Percentiles rank a stretch among this genome's conserved stretches.
These are phyloP conservation scores for Beauveria brongniartii DNA, from an alignment of 2,329 filamentous ascomycete genomes.

Conservation along the genomic window DNA sequence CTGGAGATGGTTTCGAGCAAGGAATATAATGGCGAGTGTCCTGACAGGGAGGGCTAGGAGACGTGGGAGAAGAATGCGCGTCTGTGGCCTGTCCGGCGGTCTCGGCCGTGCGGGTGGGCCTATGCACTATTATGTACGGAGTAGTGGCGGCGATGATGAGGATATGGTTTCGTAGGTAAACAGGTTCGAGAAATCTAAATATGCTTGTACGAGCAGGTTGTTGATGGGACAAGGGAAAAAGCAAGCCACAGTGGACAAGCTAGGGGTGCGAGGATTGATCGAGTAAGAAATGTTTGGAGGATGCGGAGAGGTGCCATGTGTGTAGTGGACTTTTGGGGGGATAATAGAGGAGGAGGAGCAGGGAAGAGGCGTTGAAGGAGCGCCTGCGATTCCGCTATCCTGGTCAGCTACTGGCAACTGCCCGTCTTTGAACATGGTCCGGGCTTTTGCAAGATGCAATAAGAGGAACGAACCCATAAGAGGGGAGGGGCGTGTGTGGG, in stretches of 20 bases:
- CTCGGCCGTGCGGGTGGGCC: slow-evolving; percentile 1
- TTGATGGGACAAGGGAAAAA: background rate
- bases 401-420: background rate
- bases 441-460: background rate
- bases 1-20: slow-evolving; percentile 4
- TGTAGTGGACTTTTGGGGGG: background rate
- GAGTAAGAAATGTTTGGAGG: background rate
- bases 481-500: background rate
- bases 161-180: background rate
- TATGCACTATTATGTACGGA: background rate
- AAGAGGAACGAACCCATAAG: background rate
- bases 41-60: background rate
- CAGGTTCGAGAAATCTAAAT: too few relatives aligned
- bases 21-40: background rate
- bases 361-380: background rate
- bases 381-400: background rate
- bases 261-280: background rate
- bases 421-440: background rate
- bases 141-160: background rate
- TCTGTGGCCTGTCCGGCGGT: background rate
- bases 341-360: background rate
- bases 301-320: slow-evolving; percentile 7
- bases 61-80: background rate
- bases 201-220: background rate
- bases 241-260: slow-evolving; percentile 4